These are phyloP conservation scores for Agarophyton chilense DNA, from an alignment of 23 red algal genomes.

Conservation along the genomic window DNA sequence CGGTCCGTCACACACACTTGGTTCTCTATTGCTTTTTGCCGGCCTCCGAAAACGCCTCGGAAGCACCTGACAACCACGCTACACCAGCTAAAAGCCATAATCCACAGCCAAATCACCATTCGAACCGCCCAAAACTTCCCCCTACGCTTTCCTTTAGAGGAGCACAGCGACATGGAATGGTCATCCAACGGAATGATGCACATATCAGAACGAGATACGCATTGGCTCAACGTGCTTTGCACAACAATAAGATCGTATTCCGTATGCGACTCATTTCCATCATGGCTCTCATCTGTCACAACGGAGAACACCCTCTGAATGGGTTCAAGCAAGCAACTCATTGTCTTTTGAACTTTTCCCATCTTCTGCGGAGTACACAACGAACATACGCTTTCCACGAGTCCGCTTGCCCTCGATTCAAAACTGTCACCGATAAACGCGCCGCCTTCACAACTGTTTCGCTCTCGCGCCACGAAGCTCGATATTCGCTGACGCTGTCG, in stretches of 20 bases:
- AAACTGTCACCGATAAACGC: not conserved
- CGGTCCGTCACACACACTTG: not conserved
- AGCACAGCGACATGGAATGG: not conserved
- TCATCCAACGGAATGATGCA: slow-evolving; percentile 22
- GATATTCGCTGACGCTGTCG: not conserved
- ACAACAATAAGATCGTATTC: slow-evolving; percentile 14
- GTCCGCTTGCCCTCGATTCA: not conserved
- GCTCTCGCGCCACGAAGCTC: not conserved
- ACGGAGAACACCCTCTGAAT: not conserved
- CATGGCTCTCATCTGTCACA: not conserved
- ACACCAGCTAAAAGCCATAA: not conserved
- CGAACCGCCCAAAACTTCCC: not conserved
- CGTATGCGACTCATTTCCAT: not conserved
- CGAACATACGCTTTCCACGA: not conserved
- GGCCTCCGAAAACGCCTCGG: not conserved
- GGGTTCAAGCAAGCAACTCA: not conserved
- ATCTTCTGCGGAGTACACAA: not conserved
- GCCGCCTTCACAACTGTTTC: not conserved
- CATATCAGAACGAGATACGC: not conserved
- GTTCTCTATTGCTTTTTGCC: not conserved
- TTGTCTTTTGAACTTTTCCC: not conserved
- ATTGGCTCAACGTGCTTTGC: not conserved
- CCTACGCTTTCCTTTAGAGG: not conserved
- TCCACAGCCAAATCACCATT: not conserved
- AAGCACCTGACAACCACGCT: not conserved